Evolutionary conservation across 306 rosid species (phyloP).

Genomic region (Elaeagnus macrophylla): DNA sequence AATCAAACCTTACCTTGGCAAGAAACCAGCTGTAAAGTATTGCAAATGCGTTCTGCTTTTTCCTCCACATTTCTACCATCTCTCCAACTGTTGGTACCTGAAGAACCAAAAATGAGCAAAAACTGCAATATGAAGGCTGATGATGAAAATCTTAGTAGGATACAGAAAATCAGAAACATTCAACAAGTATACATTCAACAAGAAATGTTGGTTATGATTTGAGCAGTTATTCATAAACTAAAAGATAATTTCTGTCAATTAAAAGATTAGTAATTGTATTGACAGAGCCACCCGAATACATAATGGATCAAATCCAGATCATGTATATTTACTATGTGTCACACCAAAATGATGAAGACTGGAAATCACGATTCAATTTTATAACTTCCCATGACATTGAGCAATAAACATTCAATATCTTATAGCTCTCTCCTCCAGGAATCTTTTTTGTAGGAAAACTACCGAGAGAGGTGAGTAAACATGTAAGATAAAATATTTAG

Average conservation of each 20-base stretch:
- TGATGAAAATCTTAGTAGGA: background rate
- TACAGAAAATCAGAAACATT: background rate
- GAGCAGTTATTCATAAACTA: too few species aligned
- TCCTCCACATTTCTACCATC: conserved; percentile 76
- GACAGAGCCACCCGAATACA: background rate
- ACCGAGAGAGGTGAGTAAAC: too few species aligned
- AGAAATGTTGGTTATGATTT: background rate
- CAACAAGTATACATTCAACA: background rate
- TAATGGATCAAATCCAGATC: background rate
- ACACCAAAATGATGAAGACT: background rate
- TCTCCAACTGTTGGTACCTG: conserved; percentile 80
- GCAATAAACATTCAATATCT: too few species aligned
- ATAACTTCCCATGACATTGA: too few species aligned
- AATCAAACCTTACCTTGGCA: conserved; percentile 63
- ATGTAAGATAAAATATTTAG: too few species aligned
- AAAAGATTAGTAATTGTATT: background rate
- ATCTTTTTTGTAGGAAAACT: too few species aligned
- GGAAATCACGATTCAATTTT: too few species aligned
- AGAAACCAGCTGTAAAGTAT: conserved; percentile 91
- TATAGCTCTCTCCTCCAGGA: too few species aligned
- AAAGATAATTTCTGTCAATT: background rate
- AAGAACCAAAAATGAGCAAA: conserved; percentile 19
- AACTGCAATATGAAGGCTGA: conserved; percentile 9
- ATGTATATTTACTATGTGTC: too few species aligned
- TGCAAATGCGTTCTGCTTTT: conserved; percentile 69